phyloP scores from a whole-genome alignment of 306 rosid species.

The Lupinus albus region DNA sequence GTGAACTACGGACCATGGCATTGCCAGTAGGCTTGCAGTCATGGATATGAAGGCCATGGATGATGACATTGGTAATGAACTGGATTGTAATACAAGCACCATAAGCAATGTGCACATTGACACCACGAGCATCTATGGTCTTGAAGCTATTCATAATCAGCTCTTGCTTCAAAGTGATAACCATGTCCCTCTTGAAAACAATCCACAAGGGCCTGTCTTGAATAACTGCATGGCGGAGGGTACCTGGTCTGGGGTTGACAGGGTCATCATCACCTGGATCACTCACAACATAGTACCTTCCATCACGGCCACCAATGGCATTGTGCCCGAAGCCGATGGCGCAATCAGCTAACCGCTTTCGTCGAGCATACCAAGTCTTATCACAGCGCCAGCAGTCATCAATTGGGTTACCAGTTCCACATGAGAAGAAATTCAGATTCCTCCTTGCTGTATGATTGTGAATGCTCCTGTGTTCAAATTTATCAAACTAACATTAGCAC shows the following conservation, averaged over 20 bases:
- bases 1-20: conserved; percentile 96
- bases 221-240: conserved; percentile 92
- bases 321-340: conserved; percentile 91
- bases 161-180: conserved; percentile 86
- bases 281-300: conserved; percentile 68
- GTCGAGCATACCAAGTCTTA: conserved; percentile 57
- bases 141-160: conserved; percentile 94
- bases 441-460: conserved; percentile 72
- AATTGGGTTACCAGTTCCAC: conserved; percentile 85
- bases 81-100: conserved; percentile 93
- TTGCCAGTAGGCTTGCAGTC: conserved; percentile 89
- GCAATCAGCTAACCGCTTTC: conserved; percentile 75
- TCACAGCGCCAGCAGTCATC: conserved; percentile 99
- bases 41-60: conserved; percentile 85
- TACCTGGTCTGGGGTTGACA: conserved; percentile 76
- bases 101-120: conserved; percentile 81
- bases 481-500: neutral
- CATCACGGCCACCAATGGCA: conserved; percentile 91
- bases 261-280: conserved; percentile 70
- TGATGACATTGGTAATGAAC: conserved; percentile 79
- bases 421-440: conserved; percentile 76
- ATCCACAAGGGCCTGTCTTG: conserved; percentile 90
- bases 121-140: conserved; percentile 92
- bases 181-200: conserved; percentile 96
- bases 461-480: conserved; percentile 57